Evolutionary conservation across 2,329 filamentous ascomycete genomes (phyloP).

Genomic region (Rugonectria rugulosa): DNA sequence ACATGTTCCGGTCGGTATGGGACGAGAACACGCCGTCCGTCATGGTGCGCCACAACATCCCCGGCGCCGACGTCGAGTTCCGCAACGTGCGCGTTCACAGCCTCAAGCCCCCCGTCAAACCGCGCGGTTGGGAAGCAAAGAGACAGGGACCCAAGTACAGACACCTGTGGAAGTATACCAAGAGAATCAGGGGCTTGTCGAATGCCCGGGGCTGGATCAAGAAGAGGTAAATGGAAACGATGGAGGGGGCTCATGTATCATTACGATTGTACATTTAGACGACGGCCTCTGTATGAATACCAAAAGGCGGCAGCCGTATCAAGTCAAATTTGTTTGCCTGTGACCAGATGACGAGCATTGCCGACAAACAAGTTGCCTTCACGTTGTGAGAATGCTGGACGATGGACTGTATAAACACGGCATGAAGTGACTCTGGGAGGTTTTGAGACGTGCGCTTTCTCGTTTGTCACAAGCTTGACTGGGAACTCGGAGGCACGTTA

Average conservation of each 20-base stretch:
- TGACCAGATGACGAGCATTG: too few relatives aligned
- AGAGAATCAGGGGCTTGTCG: constrained; percentile 60
- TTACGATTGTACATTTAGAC: constrained; percentile 40
- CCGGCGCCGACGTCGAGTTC: constrained; percentile 84
- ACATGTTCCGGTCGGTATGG: constrained; percentile 88
- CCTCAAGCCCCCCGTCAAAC: constrained; percentile 67
- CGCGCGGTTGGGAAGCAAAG: constrained; percentile 72
- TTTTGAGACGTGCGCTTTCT: too few relatives aligned
- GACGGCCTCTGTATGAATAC: constrained; percentile 34
- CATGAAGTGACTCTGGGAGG: too few relatives aligned
- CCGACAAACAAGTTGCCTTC: too few relatives aligned
- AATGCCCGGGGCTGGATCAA: constrained; percentile 53
- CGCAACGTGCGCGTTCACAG: constrained; percentile 79
- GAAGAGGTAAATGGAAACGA: constrained; percentile 42
- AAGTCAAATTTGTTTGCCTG: background rate
- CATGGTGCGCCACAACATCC: constrained; percentile 80
- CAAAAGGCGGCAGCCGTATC: constrained; percentile 8
- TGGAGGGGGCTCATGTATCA: constrained; percentile 28
- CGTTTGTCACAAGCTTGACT: too few relatives aligned
- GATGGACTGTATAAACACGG: too few relatives aligned
- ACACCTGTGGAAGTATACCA: constrained; percentile 70
- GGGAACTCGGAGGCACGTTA: too few relatives aligned
- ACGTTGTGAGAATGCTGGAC: too few relatives aligned
- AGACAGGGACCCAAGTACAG: constrained; percentile 70
- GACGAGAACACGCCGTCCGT: constrained; percentile 87